Evolutionary conservation across 495 filamentous ascomycete genomes (phyloP).

Genomic region (Aspergillus conjunctus): DNA sequence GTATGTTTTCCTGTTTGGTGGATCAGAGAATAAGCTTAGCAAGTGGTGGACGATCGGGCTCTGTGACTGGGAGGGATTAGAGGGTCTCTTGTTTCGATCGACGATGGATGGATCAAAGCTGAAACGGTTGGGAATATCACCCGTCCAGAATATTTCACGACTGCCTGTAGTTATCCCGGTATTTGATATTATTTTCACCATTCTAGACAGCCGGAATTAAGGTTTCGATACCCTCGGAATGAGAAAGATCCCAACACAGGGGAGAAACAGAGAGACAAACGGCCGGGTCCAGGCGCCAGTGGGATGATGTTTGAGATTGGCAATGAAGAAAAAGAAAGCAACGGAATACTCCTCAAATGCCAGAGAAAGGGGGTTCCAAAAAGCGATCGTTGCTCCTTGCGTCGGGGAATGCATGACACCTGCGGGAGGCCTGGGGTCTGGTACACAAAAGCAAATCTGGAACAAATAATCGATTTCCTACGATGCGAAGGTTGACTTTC

Average conservation of each 20-base stretch:
- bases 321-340: not conserved
- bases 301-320: not conserved
- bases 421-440: constrained; percentile 12
- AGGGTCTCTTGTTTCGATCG: constrained; percentile 3
- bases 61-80: constrained; percentile 13
- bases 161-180: no score
- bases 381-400: constrained; percentile 25
- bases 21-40: constrained; percentile 28
- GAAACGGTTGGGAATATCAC: not conserved
- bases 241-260: not conserved
- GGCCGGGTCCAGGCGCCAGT: not conserved
- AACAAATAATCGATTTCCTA: not conserved
- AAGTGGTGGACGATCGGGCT: constrained; percentile 16
- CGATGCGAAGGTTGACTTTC: no score
- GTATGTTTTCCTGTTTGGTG: constrained; percentile 25
- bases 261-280: not conserved
- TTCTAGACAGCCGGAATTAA: not conserved
- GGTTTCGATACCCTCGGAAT: not conserved
- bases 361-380: constrained; percentile 15
- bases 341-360: not conserved
- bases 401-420: constrained; percentile 26
- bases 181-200: no score
- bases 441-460: not conserved
- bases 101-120: constrained; percentile 2
- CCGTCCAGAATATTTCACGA: no score